phyloP scores from a whole-genome alignment of 495 filamentous ascomycete genomes.

The Monascus purpureus region DNA sequence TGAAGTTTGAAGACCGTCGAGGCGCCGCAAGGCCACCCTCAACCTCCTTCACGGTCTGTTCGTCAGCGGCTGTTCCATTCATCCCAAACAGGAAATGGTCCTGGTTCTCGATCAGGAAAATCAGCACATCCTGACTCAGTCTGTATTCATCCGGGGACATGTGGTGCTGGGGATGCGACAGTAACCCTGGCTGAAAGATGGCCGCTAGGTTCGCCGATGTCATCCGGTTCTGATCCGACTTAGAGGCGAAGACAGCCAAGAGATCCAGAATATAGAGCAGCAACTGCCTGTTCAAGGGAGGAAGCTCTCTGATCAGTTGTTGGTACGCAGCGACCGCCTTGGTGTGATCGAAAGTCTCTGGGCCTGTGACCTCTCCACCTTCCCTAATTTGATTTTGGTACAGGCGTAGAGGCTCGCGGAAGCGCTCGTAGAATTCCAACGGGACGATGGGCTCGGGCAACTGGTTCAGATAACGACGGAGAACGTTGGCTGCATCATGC shows the following conservation, averaged over 20 bases:
- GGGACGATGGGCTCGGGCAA: conserved; percentile 92
- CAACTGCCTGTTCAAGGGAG: conserved; percentile 85
- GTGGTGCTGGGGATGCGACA: conserved; percentile 87
- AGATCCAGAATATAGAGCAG: conserved; percentile 95
- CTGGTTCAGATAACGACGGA: conserved; percentile 89
- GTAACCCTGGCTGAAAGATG: conserved; percentile 93
- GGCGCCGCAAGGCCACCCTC: conserved; percentile 47
- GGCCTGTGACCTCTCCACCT: conserved; percentile 9
- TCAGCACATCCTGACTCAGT: conserved; percentile 90
- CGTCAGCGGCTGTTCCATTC: conserved; percentile 81
- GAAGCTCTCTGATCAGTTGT: conserved; percentile 78
- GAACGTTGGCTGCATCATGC: conserved; percentile 94
- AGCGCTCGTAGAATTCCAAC: conserved; percentile 81
- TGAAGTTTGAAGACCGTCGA: conserved; percentile 40
- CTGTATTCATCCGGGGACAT: conserved; percentile 91
- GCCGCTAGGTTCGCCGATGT: conserved; percentile 87
- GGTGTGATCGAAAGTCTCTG: conserved; percentile 54
- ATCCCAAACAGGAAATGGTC: conserved; percentile 85
- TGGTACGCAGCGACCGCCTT: conserved; percentile 76
- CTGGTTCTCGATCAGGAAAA: conserved; percentile 96
- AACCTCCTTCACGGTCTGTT: conserved; percentile 74
- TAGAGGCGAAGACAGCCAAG: conserved; percentile 95
- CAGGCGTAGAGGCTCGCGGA: conserved; percentile 68
- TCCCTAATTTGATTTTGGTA: conserved; percentile 53
- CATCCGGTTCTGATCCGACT: conserved; percentile 95